Conservation (phyloP, 768 basidiomycete genomes). For the Agrocybe pediades region DNA sequence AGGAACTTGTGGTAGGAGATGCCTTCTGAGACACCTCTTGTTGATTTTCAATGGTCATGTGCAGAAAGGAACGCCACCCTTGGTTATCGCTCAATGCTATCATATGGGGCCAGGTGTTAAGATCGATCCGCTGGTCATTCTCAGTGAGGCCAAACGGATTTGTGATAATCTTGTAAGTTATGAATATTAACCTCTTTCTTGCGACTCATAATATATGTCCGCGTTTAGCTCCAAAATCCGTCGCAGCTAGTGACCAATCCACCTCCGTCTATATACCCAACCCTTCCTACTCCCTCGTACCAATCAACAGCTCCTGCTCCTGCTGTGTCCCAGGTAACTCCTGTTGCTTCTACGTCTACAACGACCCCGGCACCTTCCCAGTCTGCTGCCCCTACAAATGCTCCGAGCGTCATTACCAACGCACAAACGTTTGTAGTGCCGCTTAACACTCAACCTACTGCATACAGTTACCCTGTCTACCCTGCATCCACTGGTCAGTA, state of each 20-base stretch:
- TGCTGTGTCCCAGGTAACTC: constrained; percentile 5
- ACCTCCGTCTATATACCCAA: constrained; percentile 59
- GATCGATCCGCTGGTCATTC: constrained; percentile 73
- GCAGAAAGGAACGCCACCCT: constrained; percentile 61
- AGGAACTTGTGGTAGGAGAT: constrained; percentile 74
- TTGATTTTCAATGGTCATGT: constrained; percentile 11
- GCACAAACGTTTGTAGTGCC: constrained; percentile 75
- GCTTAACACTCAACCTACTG: constrained; percentile 47
- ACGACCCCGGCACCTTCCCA: constrained; percentile 29
- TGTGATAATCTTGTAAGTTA: constrained; percentile 71
- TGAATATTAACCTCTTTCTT: neutral
- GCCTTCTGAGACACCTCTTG: constrained; percentile 5
- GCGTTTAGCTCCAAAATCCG: constrained; percentile 68
- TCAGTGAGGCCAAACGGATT: constrained; percentile 74
- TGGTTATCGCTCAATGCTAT: constrained; percentile 82
- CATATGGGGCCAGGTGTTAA: constrained; percentile 69
- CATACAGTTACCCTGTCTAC: constrained; percentile 46
- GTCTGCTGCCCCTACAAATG: constrained; percentile 28
- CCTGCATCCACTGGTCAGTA: constrained; percentile 46
- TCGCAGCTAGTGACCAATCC: constrained; percentile 67
- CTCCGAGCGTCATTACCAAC: constrained; percentile 63
- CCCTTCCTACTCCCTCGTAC: constrained; percentile 44
- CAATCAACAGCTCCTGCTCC: constrained; percentile 19
- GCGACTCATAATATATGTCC: constrained; percentile 12
- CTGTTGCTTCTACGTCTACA: constrained; percentile 32